Conservation (phyloP, 345 rosid genomes). For the Lenwebbia sp. region DNA sequence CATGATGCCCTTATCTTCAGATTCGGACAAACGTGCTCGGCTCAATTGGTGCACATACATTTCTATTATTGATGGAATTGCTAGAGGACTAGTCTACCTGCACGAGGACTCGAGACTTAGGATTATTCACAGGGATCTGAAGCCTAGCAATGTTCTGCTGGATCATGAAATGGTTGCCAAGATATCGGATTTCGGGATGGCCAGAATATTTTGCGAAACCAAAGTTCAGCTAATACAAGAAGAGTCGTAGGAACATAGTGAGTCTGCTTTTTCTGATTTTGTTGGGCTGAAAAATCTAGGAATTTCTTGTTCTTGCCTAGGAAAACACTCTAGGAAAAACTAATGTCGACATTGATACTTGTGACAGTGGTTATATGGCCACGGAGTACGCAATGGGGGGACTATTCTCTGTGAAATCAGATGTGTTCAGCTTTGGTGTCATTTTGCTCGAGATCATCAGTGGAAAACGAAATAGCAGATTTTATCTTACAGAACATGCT, state of each 20-base stretch:
- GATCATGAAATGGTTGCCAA: slow-evolving; percentile 30
- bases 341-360: background rate
- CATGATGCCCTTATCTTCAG: slow-evolving; percentile 2
- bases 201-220: slow-evolving; percentile 14
- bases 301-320: background rate
- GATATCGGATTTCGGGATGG: slow-evolving; percentile 46
- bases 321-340: background rate
- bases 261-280: background rate
- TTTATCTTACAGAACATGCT: slow-evolving; percentile 7
- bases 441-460: slow-evolving; percentile 26
- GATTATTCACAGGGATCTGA: slow-evolving; percentile 39
- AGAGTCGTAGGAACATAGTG: slow-evolving; percentile 19
- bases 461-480: slow-evolving; percentile 17
- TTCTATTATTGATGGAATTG: slow-evolving; percentile 25
- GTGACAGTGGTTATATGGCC: slow-evolving; percentile 35
- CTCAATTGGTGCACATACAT: slow-evolving; percentile 30
- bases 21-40: slow-evolving; percentile 1
- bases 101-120: slow-evolving; percentile 38
- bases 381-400: slow-evolving; percentile 33
- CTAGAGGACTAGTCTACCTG: slow-evolving; percentile 31
- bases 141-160: slow-evolving; percentile 29
- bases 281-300: background rate
- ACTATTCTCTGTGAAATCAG: slow-evolving; percentile 28
- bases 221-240: slow-evolving; percentile 9
- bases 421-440: slow-evolving; percentile 41